Percentiles rank a stretch among this genome's conserved stretches.
These are phyloP conservation scores for Paracamarosporium sp. DNA, from an alignment of 2,329 filamentous ascomycete species.

Conservation along the genomic window DNA sequence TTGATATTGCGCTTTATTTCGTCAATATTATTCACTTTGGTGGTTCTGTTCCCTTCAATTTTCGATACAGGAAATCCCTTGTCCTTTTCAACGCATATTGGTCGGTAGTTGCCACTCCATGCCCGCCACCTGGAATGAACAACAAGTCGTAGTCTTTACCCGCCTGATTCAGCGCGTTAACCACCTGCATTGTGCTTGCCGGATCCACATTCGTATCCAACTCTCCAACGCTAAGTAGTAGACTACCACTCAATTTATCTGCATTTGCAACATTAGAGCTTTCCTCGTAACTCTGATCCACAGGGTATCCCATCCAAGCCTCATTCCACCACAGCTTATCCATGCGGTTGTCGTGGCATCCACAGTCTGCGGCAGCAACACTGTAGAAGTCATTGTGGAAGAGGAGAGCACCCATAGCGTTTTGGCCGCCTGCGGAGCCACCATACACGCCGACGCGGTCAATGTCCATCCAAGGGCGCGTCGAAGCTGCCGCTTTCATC, in stretches of 20 bases:
- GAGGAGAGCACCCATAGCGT: constrained; percentile 32
- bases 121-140: constrained; percentile 26
- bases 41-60: constrained; percentile 15
- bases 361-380: constrained; percentile 30
- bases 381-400: constrained; percentile 38
- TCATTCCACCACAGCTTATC: constrained; percentile 40
- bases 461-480: constrained; percentile 33
- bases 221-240: constrained; percentile 40
- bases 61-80: constrained; percentile 25
- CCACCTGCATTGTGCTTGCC: constrained; percentile 34
- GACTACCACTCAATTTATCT: constrained; percentile 20
- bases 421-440: constrained; percentile 33
- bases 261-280: constrained; percentile 34
- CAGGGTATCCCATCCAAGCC: constrained; percentile 35
- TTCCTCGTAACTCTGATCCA: constrained; percentile 31
- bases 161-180: constrained; percentile 25
- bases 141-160: constrained; percentile 32
- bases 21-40: not conserved
- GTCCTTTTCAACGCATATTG: constrained; percentile 22
- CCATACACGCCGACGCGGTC: constrained; percentile 27
- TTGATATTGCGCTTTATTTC: too few relatives aligned
- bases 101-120: constrained; percentile 18
- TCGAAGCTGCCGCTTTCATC: constrained; percentile 32
- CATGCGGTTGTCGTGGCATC: constrained; percentile 39
- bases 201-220: constrained; percentile 40